Evolutionary conservation across 208 protist species (phyloP), one percentile per base, ranked within the genome.

Genomic region (Acanthamoeba sp.): DNA sequence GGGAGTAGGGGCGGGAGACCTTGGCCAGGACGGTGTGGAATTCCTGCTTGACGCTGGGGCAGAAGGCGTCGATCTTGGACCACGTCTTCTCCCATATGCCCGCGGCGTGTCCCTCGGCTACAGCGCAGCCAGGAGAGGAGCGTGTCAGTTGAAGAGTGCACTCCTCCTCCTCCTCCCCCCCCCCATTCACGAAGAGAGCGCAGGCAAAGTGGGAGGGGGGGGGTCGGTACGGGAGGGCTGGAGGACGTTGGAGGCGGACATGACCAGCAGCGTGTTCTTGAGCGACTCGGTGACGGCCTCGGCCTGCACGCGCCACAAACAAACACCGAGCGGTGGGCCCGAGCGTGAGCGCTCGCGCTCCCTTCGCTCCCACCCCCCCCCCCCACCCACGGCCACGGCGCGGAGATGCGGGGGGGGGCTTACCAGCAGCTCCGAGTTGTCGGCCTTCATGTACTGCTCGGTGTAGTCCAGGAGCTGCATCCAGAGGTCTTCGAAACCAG

Each of bases 211-310:
- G 6, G 14, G n/a, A 59, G 29, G 34, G 24, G 24, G 20, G 32
- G 18, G 42, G 32, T 3, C 3, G 18, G 22, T 40, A 89, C 52
- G 20, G 34, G 87, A 55, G n/a, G 87, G 87, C 57, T 76, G 87
- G 9, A 96, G 66, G 27, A 96, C 82, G 55, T 91, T 94, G 24
- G 55, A 87, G 5, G 94, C 93, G 14, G 66, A 73, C 96, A 97
- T 97, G 2, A 97, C 97, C 22, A 97, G 95, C 0, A 97, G 85
- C 93, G 97, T 97, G 66, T 97, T 97, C 64, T 97, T 97, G 14
- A 97, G 82, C 1, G 96, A 95, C 42, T 97, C 97, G 29, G 95
- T 96, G 2, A 97, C 95, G 22, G 97, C 95, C 82, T 97, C 97
- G 5, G 90, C 85, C 34, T 90, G 66, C 38, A n/a, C n/a, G n/a